Evolutionary conservation across 164 flowering plant species (phyloP), one percentile per base, ranked within the genome.

Genomic region (Macadamia integrifolia): DNA sequence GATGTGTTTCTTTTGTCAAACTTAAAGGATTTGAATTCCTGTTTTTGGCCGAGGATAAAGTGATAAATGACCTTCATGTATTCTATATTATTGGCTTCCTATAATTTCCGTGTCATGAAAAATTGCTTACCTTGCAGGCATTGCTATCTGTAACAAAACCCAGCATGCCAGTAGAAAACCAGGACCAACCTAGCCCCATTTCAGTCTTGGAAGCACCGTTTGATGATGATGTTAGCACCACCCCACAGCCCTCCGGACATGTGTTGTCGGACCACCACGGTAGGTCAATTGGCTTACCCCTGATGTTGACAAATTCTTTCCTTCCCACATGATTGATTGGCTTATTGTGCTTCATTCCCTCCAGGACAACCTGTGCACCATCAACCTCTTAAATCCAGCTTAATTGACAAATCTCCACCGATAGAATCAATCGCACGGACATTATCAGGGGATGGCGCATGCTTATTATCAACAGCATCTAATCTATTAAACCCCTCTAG

Each of bases 341-440:
- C 62, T 57, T 6, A 49, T 40, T 57, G 6, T 65, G 14, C 6
- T 70, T 8, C 30, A 13, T 64, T 49, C 42, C 32, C 55, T 60
- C 1, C 4, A 53, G 57, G 88, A 69, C 43, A 23, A 48, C 72
- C 68, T 64, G 31, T 61, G 44, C 66, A 64, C 35, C 61, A 28
- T 63, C 76, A 58, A 14, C 66, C 71, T 14, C 60, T 68, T 14
- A 80, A 70, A 68, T 82, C 89, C 50, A 87, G 80, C 73, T 76
- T 87, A 69, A 83, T 92, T 58, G 85, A 82, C 75, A 91, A 88
- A 72, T 94, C 97, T 57, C 95, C 95, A 31, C 92, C 84, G 0
- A 88, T 91, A 57, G 91, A 73, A 74, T 88, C 97, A 50, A 78
- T 94, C 61, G 84, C 93, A 10, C 84, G 97, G 40, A 82, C 89